These are phyloP conservation scores for Exophiala calicioides DNA, from an alignment of 2,329 filamentous ascomycete species.

Conservation along the genomic window DNA sequence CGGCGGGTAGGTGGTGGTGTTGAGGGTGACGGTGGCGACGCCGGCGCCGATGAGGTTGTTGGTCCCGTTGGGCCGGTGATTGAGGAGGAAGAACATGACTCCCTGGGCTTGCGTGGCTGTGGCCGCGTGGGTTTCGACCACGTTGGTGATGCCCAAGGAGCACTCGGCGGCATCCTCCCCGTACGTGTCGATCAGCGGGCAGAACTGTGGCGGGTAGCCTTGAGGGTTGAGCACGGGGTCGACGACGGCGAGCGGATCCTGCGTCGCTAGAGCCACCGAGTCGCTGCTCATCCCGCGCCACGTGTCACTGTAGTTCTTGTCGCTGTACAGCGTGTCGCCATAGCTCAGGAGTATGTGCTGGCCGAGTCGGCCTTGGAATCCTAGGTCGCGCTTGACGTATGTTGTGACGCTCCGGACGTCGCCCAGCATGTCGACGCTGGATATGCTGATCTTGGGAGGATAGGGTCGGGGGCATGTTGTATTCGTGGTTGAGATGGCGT, in stretches of 20 bases:
- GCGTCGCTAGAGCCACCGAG: conserved; percentile 29
- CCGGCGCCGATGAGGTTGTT: conserved; percentile 32
- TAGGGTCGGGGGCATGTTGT: conserved; percentile 9
- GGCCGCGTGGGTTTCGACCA: conserved; percentile 25
- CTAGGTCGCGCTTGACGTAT: conserved; percentile 32
- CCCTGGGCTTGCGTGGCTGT: conserved; percentile 14
- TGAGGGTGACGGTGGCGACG: conserved; percentile 26
- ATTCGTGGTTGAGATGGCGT: not conserved
- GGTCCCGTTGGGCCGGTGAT: conserved; percentile 30
- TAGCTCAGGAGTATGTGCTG: conserved; percentile 29
- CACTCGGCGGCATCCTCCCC: conserved; percentile 26
- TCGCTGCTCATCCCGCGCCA: conserved; percentile 34
- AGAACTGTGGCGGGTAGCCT: conserved; percentile 31
- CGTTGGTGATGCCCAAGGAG: conserved; percentile 32
- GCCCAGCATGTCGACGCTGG: conserved; percentile 27
- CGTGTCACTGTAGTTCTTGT: conserved; percentile 26
- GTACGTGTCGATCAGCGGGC: conserved; percentile 20
- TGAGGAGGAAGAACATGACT: conserved; percentile 32
- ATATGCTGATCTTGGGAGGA: conserved; percentile 18
- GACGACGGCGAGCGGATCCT: conserved; percentile 29
- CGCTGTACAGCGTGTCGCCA: conserved; percentile 32
- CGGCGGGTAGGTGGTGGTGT: conserved; percentile 23
- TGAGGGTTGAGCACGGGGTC: conserved; percentile 26
- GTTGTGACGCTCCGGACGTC: conserved; percentile 30
- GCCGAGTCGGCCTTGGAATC: conserved; percentile 31